Conservation (phyloP, 176 grass and related monocot species). For the maize (Zea mays) region DNA sequence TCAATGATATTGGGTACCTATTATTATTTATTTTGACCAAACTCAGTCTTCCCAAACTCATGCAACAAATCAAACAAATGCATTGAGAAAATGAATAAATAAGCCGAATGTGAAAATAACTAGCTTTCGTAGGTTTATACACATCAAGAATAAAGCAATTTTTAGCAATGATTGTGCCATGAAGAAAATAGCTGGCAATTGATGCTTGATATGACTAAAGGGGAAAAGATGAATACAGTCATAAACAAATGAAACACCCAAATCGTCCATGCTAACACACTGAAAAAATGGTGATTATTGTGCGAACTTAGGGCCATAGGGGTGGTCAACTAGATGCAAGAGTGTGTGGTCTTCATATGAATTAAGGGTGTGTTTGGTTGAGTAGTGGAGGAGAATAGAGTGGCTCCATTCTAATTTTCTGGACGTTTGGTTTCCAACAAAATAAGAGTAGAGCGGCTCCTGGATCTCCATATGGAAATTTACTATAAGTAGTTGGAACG, state of each 20-base stretch:
- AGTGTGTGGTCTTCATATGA: neutral
- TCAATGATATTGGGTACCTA: no score
- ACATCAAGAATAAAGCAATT: neutral
- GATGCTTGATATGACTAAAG: neutral
- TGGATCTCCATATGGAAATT: no score
- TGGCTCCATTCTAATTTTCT: no score
- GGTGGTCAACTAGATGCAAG: neutral
- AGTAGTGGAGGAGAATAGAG: no score
- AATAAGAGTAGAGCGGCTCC: no score
- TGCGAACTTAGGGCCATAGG: neutral
- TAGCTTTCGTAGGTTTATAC: neutral
- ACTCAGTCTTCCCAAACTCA: neutral
- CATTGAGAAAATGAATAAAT: neutral
- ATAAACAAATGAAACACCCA: neutral
- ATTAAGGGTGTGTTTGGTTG: no score
- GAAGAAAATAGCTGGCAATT: neutral
- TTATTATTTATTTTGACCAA: neutral
- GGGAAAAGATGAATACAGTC: neutral
- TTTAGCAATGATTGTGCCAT: neutral
- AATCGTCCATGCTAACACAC: neutral
- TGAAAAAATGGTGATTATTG: neutral
- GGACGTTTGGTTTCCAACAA: no score
- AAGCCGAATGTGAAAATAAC: neutral
- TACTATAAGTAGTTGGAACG: no score
- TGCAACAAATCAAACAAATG: neutral